Conservation (phyloP, 129 eudicot species). For the Daucus carota region DNA sequence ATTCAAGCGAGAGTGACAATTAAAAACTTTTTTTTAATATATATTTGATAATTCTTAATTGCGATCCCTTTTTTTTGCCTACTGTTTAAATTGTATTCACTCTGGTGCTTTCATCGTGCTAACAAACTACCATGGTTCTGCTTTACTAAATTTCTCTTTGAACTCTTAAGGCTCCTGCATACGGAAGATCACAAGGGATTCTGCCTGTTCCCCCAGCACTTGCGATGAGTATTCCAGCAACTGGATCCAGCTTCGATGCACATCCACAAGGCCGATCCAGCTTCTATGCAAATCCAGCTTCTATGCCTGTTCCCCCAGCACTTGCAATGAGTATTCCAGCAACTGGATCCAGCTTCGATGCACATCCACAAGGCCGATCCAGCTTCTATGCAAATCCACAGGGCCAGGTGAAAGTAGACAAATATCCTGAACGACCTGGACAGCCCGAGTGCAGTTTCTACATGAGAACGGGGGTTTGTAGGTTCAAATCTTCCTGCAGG, state of each 20-base stretch:
- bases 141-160: conserved; percentile 23
- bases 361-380: conserved; percentile 39
- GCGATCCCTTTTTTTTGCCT: neutral
- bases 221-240: conserved; percentile 45
- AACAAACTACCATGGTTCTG: neutral
- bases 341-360: conserved; percentile 32
- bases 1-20: neutral
- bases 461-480: conserved; percentile 82
- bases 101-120: neutral
- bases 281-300: no score
- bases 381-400: conserved; percentile 38
- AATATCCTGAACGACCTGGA: conserved; percentile 89
- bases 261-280: no score
- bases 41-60: neutral
- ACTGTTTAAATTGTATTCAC: neutral
- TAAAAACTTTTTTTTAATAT: neutral
- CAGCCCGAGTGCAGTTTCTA: conserved; percentile 84
- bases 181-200: conserved; percentile 45
- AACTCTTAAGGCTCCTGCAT: conserved; percentile 40
- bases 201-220: conserved; percentile 74
- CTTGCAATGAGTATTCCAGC: conserved; percentile 49
- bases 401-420: conserved; percentile 34
- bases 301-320: conserved; percentile 48
- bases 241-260: no score
- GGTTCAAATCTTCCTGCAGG: conserved; percentile 58